Conservation (phyloP, 768 basidiomycete species). For the Thelephora aurantiotincta region DNA sequence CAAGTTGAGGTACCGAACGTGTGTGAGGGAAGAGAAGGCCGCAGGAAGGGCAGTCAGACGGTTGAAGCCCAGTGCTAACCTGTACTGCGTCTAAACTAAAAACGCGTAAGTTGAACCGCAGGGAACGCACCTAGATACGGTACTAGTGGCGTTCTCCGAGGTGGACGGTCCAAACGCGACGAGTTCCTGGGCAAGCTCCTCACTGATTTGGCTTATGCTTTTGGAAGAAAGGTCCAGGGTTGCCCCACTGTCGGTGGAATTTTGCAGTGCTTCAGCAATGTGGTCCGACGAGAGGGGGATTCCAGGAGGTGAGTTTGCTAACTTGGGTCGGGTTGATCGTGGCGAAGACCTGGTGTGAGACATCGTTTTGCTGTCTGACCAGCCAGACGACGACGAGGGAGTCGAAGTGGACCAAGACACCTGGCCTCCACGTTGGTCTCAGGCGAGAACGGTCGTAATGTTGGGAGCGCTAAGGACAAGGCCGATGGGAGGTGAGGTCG, state of each 20-base stretch:
- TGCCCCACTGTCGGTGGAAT: conserved; percentile 62
- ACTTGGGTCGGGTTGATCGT: background rate
- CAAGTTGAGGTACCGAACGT: conserved; percentile 75
- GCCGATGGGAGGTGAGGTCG: too few relatives aligned
- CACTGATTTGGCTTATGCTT: conserved; percentile 61
- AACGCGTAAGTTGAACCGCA: conserved; percentile 3
- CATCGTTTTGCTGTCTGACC: conserved; percentile 11
- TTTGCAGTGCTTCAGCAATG: conserved; percentile 48
- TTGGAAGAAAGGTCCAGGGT: conserved; percentile 80
- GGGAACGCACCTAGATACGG: conserved; percentile 43
- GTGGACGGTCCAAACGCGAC: conserved; percentile 39
- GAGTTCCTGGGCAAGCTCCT: conserved; percentile 66
- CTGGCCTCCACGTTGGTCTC: too few relatives aligned
- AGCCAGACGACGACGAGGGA: conserved; percentile 1
- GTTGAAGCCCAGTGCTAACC: conserved; percentile 82
- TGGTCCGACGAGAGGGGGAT: conserved; percentile 38
- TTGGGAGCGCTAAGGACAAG: too few relatives aligned
- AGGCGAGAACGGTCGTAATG: too few relatives aligned
- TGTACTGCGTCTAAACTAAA: conserved; percentile 16
- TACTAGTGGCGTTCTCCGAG: conserved; percentile 28
- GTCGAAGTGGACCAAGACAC: background rate
- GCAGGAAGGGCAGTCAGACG: conserved; percentile 63
- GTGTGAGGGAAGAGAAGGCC: conserved; percentile 57
- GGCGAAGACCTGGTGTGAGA: conserved; percentile 1
- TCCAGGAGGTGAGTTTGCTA: conserved; percentile 13